phyloP scores from a whole-genome alignment of 257 asterid genomes.

The Solanum habrochaites region DNA sequence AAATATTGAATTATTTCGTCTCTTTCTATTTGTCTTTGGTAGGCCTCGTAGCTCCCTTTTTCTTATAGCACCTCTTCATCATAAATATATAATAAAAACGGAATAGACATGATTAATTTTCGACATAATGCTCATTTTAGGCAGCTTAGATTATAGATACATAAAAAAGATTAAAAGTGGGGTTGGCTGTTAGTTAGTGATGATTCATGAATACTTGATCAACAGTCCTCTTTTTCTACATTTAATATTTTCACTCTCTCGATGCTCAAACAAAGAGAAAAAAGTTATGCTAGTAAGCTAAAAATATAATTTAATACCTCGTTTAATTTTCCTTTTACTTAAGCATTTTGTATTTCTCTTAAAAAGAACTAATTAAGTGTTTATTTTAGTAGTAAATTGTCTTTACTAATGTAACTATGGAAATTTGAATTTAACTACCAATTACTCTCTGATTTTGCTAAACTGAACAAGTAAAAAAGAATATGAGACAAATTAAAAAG shows the following conservation, averaged over 20 bases:
- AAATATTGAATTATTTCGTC: neutral
- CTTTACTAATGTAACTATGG: neutral
- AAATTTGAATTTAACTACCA: neutral
- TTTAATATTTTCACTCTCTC: neutral
- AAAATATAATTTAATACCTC: neutral
- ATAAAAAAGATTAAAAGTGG: neutral
- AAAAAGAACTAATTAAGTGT: neutral
- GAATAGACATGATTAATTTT: neutral
- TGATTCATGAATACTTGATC: neutral
- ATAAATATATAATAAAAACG: neutral
- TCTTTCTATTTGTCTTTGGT: neutral
- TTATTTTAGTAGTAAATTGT: neutral
- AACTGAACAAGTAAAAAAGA: neutral
- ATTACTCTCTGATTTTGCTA: neutral
- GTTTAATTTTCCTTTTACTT: neutral
- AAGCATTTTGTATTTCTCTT: neutral
- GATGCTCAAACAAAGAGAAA: neutral
- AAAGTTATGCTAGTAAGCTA: neutral
- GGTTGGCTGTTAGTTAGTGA: neutral
- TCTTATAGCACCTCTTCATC: neutral
- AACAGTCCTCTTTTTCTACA: neutral
- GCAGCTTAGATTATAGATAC: no score
- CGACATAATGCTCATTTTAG: neutral
- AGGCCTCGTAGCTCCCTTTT: neutral
- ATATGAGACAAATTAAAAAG: neutral